These are phyloP conservation scores for Herpetospermum pedunculosum DNA, from an alignment of 306 rosid genomes.

Conservation along the genomic window DNA sequence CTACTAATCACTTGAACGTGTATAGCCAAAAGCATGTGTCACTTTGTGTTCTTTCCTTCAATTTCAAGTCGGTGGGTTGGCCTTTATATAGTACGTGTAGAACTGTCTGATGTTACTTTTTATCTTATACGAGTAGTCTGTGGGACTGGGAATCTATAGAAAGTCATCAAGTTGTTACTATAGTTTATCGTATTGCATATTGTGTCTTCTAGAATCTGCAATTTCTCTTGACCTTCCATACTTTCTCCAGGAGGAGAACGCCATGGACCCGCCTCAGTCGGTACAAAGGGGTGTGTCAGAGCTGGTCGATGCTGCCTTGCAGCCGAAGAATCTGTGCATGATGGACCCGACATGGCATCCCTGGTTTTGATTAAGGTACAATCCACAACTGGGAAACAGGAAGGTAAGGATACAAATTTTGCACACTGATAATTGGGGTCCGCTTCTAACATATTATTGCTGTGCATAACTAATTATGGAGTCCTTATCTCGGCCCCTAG, in stretches of 20 bases:
- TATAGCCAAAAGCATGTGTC: neutral
- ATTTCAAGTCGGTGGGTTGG: neutral
- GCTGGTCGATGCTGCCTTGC: conserved; percentile 89
- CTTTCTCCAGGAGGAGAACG: conserved; percentile 67
- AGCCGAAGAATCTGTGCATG: conserved; percentile 93
- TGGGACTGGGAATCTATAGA: neutral
- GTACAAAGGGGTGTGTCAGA: conserved; percentile 93
- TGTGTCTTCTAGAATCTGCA: neutral
- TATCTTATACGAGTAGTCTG: neutral
- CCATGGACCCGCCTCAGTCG: conserved; percentile 76
- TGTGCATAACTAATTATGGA: neutral
- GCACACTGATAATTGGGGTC: neutral
- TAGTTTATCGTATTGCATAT: neutral
- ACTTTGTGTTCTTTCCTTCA: neutral
- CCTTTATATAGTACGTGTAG: neutral
- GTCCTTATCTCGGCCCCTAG: neutral
- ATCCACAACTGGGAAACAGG: neutral
- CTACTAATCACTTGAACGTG: neutral
- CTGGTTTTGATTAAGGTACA: conserved; percentile 49
- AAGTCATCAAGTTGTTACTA: neutral
- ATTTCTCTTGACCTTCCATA: conserved; percentile 3
- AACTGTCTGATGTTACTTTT: neutral
- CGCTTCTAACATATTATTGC: neutral
- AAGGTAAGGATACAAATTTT: neutral
- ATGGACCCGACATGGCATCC: conserved; percentile 99